Evolutionary conservation across 768 basidiomycete species (phyloP), one percentile per base, ranked within the genome.

Genomic region (Podaxis pistillaris): DNA sequence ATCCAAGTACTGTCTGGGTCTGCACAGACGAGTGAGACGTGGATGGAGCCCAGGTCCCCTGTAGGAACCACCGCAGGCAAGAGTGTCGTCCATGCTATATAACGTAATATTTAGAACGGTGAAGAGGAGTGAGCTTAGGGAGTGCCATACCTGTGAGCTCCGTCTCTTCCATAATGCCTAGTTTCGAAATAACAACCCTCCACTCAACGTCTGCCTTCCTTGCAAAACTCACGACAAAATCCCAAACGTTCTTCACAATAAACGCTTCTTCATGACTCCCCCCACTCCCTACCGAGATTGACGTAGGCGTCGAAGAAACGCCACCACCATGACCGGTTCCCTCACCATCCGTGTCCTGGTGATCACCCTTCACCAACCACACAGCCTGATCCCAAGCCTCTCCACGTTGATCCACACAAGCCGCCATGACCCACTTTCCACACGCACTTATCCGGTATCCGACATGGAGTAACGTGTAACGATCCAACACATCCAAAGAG

Each of bases 391-490:
- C 86, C 67, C 89, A 85, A 15, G 81, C 85, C 70, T 94, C 91
- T 1, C 91, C 93, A 1, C 88, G 79, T 70, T 93, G 86, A 69
- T 95, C 93, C 5, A 90, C 76, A 67, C 87, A 89, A 33, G 85
- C 79, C n/a, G 85, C 85, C 17, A 91, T 70, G 5, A 94, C 78
- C 93, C 93, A 94, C 70, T 88, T 89, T 9, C 87, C 83, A 62
- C 88, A 90, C 4, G 71, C 67, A 11, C 88, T 87, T 1, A 89
- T 64, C 44, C 75, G 79, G 71, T 95, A 95, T 2, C 85, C 93
- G 41, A 94, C 80, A 70, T 95, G 93, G 49, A 95, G 75, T 58
- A 94, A 73, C 1, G 83, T 86, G 37, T 73, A 62, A 1, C 78
- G 72, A 68, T 83, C 79, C 63, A 80, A 62, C 17, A 82, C 82